These are phyloP conservation scores for Botryotinia globosa DNA, from an alignment of 2,329 filamentous ascomycete genomes.

Conservation along the genomic window DNA sequence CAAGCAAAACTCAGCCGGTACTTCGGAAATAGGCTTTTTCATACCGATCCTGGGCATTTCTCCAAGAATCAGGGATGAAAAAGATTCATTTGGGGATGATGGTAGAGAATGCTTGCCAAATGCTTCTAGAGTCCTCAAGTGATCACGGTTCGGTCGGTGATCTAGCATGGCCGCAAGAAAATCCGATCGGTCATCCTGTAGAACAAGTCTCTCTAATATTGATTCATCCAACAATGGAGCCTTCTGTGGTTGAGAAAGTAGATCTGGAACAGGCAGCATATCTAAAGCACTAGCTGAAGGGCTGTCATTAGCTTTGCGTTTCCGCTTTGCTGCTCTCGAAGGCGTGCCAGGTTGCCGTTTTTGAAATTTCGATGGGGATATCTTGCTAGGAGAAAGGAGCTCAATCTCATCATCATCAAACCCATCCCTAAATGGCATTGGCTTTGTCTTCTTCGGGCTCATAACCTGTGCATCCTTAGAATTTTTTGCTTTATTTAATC, in stretches of 20 bases:
- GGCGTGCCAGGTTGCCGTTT: constrained; percentile 52
- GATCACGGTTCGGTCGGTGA: constrained; percentile 43
- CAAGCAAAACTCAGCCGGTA: constrained; percentile 61
- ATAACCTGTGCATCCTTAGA: constrained; percentile 46
- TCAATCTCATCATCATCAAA: constrained; percentile 61
- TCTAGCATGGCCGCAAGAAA: constrained; percentile 39
- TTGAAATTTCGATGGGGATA: constrained; percentile 46
- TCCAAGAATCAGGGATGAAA: constrained; percentile 67
- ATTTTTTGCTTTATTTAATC: constrained; percentile 45
- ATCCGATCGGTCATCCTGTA: constrained; percentile 44
- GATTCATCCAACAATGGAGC: constrained; percentile 34
- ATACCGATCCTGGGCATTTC: constrained; percentile 58
- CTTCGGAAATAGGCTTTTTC: constrained; percentile 48
- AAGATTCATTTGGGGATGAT: constrained; percentile 57
- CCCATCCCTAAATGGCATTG: constrained; percentile 65
- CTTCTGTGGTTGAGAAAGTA: background rate
- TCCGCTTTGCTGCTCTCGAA: constrained; percentile 63
- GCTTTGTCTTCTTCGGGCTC: constrained; percentile 57
- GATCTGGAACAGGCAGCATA: constrained; percentile 31
- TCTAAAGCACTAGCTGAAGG: constrained; percentile 56
- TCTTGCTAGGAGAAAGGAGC: constrained; percentile 47
- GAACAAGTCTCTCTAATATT: constrained; percentile 41
- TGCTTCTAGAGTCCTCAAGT: constrained; percentile 64
- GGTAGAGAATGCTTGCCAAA: constrained; percentile 64
- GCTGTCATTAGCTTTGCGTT: constrained; percentile 63